Percentiles rank a stretch among this genome's conserved stretches.
Evolutionary conservation across 2,329 filamentous ascomycete species (phyloP).

Genomic region (Phyllosticta citrichinensis): DNA sequence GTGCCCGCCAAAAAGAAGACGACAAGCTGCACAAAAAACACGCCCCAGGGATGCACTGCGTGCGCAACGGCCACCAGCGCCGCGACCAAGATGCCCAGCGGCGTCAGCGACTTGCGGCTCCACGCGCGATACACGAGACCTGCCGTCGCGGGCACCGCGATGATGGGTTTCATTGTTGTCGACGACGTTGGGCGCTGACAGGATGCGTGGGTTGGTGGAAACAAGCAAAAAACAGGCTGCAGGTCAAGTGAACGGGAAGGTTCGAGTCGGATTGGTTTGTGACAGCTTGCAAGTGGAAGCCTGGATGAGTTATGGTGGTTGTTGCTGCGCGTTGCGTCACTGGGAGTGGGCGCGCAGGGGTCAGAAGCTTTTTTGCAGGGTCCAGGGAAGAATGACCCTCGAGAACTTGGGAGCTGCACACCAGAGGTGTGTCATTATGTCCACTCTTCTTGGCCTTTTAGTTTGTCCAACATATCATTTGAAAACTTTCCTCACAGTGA

Average conservation of each 20-base stretch:
- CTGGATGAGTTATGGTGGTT: background rate
- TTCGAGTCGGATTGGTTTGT: background rate
- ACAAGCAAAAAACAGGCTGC: too few relatives aligned
- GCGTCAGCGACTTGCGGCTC: slow-evolving; percentile 56
- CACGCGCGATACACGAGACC: slow-evolving; percentile 31
- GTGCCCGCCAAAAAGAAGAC: slow-evolving; percentile 85
- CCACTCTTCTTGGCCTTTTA: too few relatives aligned
- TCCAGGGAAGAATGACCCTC: background rate
- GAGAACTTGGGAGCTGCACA: too few relatives aligned
- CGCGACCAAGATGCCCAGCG: slow-evolving; percentile 62
- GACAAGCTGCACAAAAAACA: slow-evolving; percentile 75
- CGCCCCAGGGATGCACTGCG: slow-evolving; percentile 83
- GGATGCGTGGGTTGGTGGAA: too few relatives aligned
- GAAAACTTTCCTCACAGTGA: too few relatives aligned
- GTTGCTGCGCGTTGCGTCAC: background rate
- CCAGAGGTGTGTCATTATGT: too few relatives aligned
- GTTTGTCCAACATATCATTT: too few relatives aligned
- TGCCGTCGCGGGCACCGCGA: slow-evolving; percentile 21
- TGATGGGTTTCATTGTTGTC: slow-evolving; percentile 16
- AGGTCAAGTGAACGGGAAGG: too few relatives aligned
- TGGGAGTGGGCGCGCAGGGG: background rate
- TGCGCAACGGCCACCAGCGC: slow-evolving; percentile 66
- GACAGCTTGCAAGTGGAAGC: background rate
- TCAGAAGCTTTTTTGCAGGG: background rate
- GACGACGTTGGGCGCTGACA: background rate